Percentiles rank a stretch among this genome's conserved stretches.
These are phyloP conservation scores for Leccinum uliginosum DNA, from an alignment of 768 basidiomycete genomes.

Conservation along the genomic window DNA sequence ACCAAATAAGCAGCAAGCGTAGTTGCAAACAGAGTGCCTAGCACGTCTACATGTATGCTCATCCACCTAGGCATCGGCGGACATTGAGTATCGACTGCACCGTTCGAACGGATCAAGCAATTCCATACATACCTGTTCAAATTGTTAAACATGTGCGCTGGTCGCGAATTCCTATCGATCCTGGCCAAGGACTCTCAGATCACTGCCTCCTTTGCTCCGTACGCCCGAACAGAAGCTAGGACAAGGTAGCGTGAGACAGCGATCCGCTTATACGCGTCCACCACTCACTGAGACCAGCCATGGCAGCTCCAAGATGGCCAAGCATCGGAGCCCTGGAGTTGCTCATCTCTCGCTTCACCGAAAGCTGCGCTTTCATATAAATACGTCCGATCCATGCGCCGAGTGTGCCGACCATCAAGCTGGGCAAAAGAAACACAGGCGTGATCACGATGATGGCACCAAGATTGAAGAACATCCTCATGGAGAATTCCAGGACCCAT, in stretches of 20 bases:
- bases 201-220: slow-evolving; percentile 45
- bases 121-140: slow-evolving; percentile 39
- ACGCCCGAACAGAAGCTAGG: slow-evolving; percentile 20
- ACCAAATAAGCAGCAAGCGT: slow-evolving; percentile 1
- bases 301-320: slow-evolving; percentile 3
- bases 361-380: slow-evolving; percentile 1
- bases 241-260: neutral
- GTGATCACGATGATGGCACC: neutral
- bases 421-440: neutral
- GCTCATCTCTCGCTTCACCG: slow-evolving; percentile 3
- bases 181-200: slow-evolving; percentile 38
- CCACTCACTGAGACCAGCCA: neutral
- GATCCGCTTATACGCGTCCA: neutral
- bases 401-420: neutral
- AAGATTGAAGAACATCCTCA: slow-evolving; percentile 1
- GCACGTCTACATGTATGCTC: slow-evolving; percentile 48
- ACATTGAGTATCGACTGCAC: neutral
- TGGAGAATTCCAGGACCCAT: neutral
- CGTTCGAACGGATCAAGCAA: neutral
- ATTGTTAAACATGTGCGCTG: slow-evolving; percentile 42
- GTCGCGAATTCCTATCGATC: slow-evolving; percentile 45
- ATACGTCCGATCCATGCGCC: neutral
- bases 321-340: neutral
- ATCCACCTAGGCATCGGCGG: slow-evolving; percentile 36
- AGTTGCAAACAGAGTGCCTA: slow-evolving; percentile 14